Evolutionary conservation across 2,329 filamentous ascomycete genomes (phyloP).

Genomic region (Coniochaeta prunicola): DNA sequence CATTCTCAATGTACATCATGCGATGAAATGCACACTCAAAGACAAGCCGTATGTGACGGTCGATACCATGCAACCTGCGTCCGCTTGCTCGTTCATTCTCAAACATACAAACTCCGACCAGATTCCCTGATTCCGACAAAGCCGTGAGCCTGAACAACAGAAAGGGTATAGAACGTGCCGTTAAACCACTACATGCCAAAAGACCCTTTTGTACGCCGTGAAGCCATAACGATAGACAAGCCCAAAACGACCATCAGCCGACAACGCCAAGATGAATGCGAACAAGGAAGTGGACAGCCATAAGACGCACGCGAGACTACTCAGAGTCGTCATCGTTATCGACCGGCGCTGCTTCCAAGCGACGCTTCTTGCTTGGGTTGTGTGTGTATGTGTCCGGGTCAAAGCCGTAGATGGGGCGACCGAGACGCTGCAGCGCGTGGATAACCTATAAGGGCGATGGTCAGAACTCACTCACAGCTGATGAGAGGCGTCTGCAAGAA

Average conservation of each 20-base stretch:
- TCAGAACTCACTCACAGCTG: background rate
- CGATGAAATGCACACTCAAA: background rate
- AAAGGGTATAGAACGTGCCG: background rate
- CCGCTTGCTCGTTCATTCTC: background rate
- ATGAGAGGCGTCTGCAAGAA: background rate
- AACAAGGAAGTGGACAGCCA: background rate
- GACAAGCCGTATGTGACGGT: background rate
- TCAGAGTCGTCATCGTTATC: background rate
- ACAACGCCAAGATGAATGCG: too few species aligned
- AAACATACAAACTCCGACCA: background rate
- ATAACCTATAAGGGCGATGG: constrained; percentile 42
- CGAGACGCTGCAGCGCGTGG: constrained; percentile 38
- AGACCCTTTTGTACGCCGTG: too few species aligned
- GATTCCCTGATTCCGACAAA: background rate
- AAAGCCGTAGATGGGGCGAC: constrained; percentile 51
- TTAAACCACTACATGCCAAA: too few species aligned
- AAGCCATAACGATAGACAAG: too few species aligned
- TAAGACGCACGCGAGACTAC: background rate
- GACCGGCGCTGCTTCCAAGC: background rate
- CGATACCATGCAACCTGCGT: too few species aligned
- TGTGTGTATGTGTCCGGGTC: constrained; percentile 31
- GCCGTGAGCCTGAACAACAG: background rate
- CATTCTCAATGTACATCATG: background rate
- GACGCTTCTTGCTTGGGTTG: constrained; percentile 7
- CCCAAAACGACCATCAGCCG: too few species aligned